Conservation (phyloP, 805 yeast genomes). For the Saccharomycopsis fibuligera region DNA sequence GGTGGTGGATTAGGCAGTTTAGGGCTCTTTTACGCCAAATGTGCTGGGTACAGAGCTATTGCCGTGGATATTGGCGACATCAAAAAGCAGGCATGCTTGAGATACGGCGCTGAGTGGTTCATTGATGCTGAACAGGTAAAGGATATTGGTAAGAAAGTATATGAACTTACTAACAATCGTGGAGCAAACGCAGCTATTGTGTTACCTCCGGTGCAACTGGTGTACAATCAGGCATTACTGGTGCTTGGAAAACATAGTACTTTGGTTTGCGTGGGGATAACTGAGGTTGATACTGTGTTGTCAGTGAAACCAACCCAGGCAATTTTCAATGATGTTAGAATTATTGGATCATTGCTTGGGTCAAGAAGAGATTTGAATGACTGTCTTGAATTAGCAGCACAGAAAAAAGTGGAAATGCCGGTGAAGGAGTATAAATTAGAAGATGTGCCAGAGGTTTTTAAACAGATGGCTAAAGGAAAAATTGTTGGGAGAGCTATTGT, state of each 20-base stretch:
- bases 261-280: constrained; percentile 56
- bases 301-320: constrained; percentile 50
- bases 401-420: constrained; percentile 48
- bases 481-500: constrained; percentile 60
- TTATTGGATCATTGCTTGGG: constrained; percentile 55
- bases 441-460: constrained; percentile 41
- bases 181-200: constrained; percentile 70
- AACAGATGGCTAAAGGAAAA: constrained; percentile 55
- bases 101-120: constrained; percentile 61
- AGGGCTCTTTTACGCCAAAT: constrained; percentile 68
- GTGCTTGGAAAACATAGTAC: constrained; percentile 60
- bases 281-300: constrained; percentile 50
- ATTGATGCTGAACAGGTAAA: constrained; percentile 51
- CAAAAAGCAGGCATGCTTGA: constrained; percentile 46
- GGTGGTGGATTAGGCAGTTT: constrained; percentile 76
- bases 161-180: constrained; percentile 47
- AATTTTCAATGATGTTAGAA: constrained; percentile 41
- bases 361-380: constrained; percentile 55
- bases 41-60: constrained; percentile 68
- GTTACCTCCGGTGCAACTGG: constrained; percentile 73
- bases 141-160: constrained; percentile 50
- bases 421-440: constrained; percentile 50
- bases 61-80: constrained; percentile 68
- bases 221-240: constrained; percentile 58
- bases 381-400: constrained; percentile 47